Percentiles rank a stretch among this genome's conserved stretches.
These are phyloP conservation scores for Pleurotus platypus DNA, from an alignment of 768 basidiomycete species.

Conservation along the genomic window DNA sequence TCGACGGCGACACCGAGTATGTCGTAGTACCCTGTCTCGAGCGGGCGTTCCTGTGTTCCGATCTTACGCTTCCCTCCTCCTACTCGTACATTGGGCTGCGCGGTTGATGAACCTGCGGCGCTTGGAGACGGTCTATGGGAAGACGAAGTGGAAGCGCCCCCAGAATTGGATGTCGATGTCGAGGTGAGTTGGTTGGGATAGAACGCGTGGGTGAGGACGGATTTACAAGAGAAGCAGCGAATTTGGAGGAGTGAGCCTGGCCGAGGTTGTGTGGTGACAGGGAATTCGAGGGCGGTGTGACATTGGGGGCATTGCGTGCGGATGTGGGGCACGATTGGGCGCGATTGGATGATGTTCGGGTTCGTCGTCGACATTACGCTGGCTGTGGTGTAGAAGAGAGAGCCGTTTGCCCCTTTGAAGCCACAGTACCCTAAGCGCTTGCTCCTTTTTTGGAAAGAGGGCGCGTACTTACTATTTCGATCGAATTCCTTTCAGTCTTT, in stretches of 20 bases:
- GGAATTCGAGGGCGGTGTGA: slow-evolving; percentile 58
- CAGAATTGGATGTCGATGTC: slow-evolving; percentile 10
- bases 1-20: slow-evolving; percentile 71
- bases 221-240: slow-evolving; percentile 67
- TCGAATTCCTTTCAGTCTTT: too few species aligned
- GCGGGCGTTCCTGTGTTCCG: slow-evolving; percentile 82
- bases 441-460: too few species aligned
- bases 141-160: slow-evolving; percentile 5
- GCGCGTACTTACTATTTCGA: too few species aligned
- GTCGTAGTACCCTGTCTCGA: slow-evolving; percentile 92
- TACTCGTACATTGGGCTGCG: slow-evolving; percentile 19
- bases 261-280: slow-evolving; percentile 50
- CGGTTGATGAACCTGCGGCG: slow-evolving; percentile 13
- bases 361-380: background rate
- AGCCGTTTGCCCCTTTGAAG: too few species aligned
- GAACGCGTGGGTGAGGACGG: slow-evolving; percentile 59
- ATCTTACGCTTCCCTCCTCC: slow-evolving; percentile 64
- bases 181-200: slow-evolving; percentile 58
- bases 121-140: slow-evolving; percentile 19
- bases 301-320: slow-evolving; percentile 60
- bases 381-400: too few species aligned
- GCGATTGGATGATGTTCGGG: slow-evolving; percentile 30
- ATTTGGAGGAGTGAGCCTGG: slow-evolving; percentile 59
- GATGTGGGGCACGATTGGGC: slow-evolving; percentile 66
- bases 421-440: too few species aligned